Conservation (phyloP, 495 filamentous ascomycete genomes). For the Cercophora newfieldiana region DNA sequence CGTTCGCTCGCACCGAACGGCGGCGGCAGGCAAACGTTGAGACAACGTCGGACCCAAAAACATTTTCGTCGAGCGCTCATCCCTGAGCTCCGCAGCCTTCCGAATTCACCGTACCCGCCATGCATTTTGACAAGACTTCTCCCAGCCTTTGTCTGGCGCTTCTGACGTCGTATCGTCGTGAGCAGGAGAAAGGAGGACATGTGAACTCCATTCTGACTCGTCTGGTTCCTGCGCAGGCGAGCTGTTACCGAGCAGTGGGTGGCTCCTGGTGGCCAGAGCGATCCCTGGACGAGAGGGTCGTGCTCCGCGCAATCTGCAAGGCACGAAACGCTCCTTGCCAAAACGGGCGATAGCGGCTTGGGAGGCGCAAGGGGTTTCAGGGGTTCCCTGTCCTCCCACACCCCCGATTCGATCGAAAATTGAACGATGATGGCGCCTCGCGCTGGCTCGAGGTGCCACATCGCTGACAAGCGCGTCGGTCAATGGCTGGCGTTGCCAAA, state of each 20-base stretch:
- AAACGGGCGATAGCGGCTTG: constrained; percentile 4
- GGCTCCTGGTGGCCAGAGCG: not conserved
- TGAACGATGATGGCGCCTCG: constrained; percentile 9
- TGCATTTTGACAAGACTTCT: not conserved
- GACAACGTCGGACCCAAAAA: no score
- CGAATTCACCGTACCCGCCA: not conserved
- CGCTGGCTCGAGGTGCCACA: not conserved
- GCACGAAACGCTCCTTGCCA: constrained; percentile 16
- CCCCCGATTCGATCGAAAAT: constrained; percentile 9
- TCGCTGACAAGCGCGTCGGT: not conserved
- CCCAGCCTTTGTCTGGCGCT: not conserved
- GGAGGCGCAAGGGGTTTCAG: constrained; percentile 4
- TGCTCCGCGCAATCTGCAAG: constrained; percentile 18
- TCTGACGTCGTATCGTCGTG: constrained; percentile 3
- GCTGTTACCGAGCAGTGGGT: not conserved
- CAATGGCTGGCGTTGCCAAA: constrained; percentile 13
- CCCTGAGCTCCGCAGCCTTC: not conserved
- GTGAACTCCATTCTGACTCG: not conserved
- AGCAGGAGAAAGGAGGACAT: constrained; percentile 1
- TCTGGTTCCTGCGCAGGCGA: not conserved
- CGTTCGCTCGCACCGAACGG: not conserved
- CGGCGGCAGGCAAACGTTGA: not conserved
- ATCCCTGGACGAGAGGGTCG: constrained; percentile 3
- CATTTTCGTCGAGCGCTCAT: not conserved
- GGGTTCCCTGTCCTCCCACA: not conserved